Conservation (phyloP, 768 basidiomycete species). For the Boletus bicolor region DNA sequence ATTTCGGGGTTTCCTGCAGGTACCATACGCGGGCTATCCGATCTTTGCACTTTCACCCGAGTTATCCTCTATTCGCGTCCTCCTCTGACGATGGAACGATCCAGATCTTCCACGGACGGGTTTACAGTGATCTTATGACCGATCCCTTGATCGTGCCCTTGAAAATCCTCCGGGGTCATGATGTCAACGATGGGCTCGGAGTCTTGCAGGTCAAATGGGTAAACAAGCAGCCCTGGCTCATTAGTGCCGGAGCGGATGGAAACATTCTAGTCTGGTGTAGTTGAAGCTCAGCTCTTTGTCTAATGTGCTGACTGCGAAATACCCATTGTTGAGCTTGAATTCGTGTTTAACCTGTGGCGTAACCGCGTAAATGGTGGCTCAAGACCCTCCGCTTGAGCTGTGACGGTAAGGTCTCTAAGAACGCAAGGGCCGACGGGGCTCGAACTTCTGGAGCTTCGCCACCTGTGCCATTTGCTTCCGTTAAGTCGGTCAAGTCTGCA, state of each 20-base stretch:
- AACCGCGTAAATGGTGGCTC: conserved; percentile 9
- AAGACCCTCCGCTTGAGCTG: conserved; percentile 9
- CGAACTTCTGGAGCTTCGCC: background rate
- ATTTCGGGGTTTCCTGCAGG: conserved; percentile 38
- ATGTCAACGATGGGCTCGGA: conserved; percentile 79
- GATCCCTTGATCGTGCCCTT: conserved; percentile 97
- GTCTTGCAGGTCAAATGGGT: conserved; percentile 92
- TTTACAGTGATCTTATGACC: conserved; percentile 93
- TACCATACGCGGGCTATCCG: conserved; percentile 95
- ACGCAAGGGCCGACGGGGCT: conserved; percentile 4
- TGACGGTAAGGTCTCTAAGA: conserved; percentile 5
- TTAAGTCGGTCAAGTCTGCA: background rate
- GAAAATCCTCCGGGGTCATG: conserved; percentile 93
- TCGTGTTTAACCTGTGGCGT: conserved; percentile 15
- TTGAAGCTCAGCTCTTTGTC: conserved; percentile 38
- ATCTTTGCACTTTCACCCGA: conserved; percentile 88
- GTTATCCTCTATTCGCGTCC: conserved; percentile 93
- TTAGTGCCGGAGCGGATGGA: conserved; percentile 92
- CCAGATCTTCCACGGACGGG: conserved; percentile 93
- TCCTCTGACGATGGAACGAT: conserved; percentile 97
- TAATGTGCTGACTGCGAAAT: conserved; percentile 24
- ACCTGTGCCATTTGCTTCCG: conserved; percentile 12
- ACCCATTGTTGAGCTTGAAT: conserved; percentile 25
- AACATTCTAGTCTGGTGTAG: conserved; percentile 85
- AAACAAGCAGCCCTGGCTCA: conserved; percentile 85